Conservation (phyloP, 2,329 filamentous ascomycete genomes). For the Cladorrhinum sp. region DNA sequence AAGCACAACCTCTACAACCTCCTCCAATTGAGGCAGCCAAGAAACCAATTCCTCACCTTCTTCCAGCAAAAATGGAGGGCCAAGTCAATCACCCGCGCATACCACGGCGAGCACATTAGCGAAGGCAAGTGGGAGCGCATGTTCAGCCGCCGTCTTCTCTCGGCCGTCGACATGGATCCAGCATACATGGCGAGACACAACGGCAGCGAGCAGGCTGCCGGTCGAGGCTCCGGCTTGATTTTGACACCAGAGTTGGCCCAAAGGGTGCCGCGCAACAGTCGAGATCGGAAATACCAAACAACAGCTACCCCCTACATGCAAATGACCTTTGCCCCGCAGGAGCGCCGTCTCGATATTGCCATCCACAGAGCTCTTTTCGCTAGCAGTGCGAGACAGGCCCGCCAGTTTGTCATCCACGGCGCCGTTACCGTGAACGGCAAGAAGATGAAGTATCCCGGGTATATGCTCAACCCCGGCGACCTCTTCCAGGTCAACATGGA, state of each 20-base stretch:
- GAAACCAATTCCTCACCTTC: conserved; percentile 66
- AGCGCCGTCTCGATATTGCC: conserved; percentile 89
- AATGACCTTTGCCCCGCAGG: conserved; percentile 90
- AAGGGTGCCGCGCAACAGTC: not conserved
- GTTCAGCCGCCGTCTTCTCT: conserved; percentile 77
- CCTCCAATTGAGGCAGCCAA: conserved; percentile 48
- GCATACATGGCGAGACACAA: conserved; percentile 75
- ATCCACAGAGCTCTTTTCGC: conserved; percentile 93
- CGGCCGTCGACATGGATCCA: conserved; percentile 82
- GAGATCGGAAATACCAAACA: conserved; percentile 29
- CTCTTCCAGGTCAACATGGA: conserved; percentile 96
- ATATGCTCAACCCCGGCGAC: conserved; percentile 93
- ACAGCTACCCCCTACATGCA: conserved; percentile 80
- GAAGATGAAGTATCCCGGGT: conserved; percentile 91
- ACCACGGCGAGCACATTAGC: conserved; percentile 91
- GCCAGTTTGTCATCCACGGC: conserved; percentile 91
- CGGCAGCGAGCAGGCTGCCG: conserved; percentile 78
- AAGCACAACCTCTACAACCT: conserved; percentile 97
- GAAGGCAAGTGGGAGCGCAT: conserved; percentile 94
- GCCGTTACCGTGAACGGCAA: conserved; percentile 95
- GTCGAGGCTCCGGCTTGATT: conserved; percentile 72
- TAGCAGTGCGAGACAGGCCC: conserved; percentile 86
- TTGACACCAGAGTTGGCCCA: conserved; percentile 14
- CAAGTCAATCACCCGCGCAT: conserved; percentile 78
- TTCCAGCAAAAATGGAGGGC: conserved; percentile 98